These are phyloP conservation scores for Xerocomus spinulosus DNA, from an alignment of 768 basidiomycete species.

Conservation along the genomic window DNA sequence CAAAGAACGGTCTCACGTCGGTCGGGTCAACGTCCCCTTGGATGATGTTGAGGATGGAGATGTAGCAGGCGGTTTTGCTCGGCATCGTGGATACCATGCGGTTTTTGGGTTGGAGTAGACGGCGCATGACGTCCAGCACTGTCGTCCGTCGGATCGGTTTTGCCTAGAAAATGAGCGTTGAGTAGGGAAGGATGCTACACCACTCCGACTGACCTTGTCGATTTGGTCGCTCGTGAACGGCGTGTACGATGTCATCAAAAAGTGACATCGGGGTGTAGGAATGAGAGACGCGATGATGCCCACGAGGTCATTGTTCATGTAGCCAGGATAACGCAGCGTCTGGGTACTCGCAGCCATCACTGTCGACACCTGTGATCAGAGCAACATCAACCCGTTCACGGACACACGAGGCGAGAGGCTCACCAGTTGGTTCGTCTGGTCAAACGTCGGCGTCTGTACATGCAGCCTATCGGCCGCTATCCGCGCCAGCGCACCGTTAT, in stretches of 20 bases:
- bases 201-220: slow-evolving; percentile 68
- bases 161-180: slow-evolving; percentile 47
- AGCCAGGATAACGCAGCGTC: slow-evolving; percentile 92
- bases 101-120: slow-evolving; percentile 95
- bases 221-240: slow-evolving; percentile 97
- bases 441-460: slow-evolving; percentile 80
- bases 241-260: slow-evolving; percentile 93
- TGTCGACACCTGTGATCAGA: slow-evolving; percentile 69
- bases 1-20: slow-evolving; percentile 57
- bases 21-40: slow-evolving; percentile 98
- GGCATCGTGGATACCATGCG: slow-evolving; percentile 95
- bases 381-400: neutral
- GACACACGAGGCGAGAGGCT: slow-evolving; percentile 15
- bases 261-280: slow-evolving; percentile 90
- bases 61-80: slow-evolving; percentile 90
- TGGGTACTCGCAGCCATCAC: slow-evolving; percentile 97
- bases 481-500: slow-evolving; percentile 89
- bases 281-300: slow-evolving; percentile 96
- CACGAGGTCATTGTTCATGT: slow-evolving; percentile 98
- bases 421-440: slow-evolving; percentile 89
- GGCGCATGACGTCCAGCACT: slow-evolving; percentile 97
- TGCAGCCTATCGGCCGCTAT: slow-evolving; percentile 93
- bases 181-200: neutral
- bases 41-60: slow-evolving; percentile 97
- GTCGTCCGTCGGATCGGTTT: slow-evolving; percentile 96